Base-by-base conservation (phyloP, 2,329 filamentous ascomycete species). In the Aspergillus phoenicis region DNA sequence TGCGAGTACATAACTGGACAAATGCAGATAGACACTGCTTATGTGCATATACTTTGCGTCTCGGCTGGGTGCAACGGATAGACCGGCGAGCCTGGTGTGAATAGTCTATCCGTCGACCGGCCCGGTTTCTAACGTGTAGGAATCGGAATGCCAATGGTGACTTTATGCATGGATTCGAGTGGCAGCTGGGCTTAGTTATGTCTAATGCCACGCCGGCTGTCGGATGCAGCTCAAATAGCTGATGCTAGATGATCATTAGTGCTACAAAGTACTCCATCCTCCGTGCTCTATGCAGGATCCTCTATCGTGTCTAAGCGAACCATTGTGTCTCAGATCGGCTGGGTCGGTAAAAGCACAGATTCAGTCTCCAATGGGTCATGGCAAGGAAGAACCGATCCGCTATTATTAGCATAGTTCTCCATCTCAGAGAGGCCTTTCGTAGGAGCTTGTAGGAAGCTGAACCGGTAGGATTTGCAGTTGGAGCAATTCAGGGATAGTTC, bases 321-420 rank as follows among this genome's bases (percentile, higher is more conserved):
- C 8, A 51, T 28, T 28, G 24, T 51, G 47, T 51, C 26, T 51
- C 47, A 51, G 47, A 51, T 51, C 47, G 47, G 26, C 47, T 51
- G 47, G 47, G 47, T 33, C 47, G 26, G 47, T 30, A n/a, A 30
- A 30, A 30, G 47, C 47, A 51, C 45, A 28, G 26, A 30, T 51
- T 33, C 30, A 51, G n/a, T 17, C 20, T 11, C 41, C 2, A 22
- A 11, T 4, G 41, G 41, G 17, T 22, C 41, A 22, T 3, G 17
- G 41, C 10, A 45, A 45, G 28, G n/a, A 10, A 51, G n/a, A 24
- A 49, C 17, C n/a, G 26, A 28, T 30, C 47, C 28, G 26, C 47
- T 51, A 51, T 51, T 20, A 51, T 30, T 51, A 51, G 47, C 7
- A 51, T 11, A 17, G 47, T 33, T 51, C 47, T n/a, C 26, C n/a